Evolutionary conservation across 2,329 filamentous ascomycete species (phyloP), one percentile per base, ranked within the genome.

Genomic region (Sporothrix globosa): DNA sequence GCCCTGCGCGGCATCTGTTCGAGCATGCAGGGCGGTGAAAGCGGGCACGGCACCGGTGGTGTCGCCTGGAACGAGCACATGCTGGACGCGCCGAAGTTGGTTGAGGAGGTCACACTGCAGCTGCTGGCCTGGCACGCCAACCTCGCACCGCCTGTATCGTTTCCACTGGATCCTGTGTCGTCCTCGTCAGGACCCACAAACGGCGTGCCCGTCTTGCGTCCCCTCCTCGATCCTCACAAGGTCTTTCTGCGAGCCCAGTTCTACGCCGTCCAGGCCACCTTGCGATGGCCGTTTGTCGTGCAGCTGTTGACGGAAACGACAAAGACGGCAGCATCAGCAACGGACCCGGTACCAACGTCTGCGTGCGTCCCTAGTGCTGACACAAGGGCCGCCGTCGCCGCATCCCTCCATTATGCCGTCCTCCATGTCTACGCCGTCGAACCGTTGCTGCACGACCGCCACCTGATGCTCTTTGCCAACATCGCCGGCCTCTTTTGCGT

Each of bases 1-100:
- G 69, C 73, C 3, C 67, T 75, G 19, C 69, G 74, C 2, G 70
- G 74, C 27, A 74, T 73, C 67, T 75, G 72, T 52, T 73, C 72
- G 19, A 69, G 72, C 14, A 71, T 71, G 44, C 70, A 72, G 4
- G 61, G 71, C 27, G 27, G 58, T 39, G 46, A 39, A 39, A 46
- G 34, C 39, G 58, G 58, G 0, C 24, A 46, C 39, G 58, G 58
- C 39, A 46, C 58, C n/a, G 58, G 58, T n/a, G 58, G 39, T 14
- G 56, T 70, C 14, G 72, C 61, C 4, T 73, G 73, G 72, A 73
- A 71, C 63, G 67, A 70, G 39, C 66, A 73, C 67, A 72, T 69
- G 30, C 24, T 75, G 3, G 74, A 72, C 53, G 73, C 72, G 65
- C 74, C 74, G 2, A 61, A 73, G 30, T 63, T 75, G 10, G 71